phyloP scores from a whole-genome alignment of 2,329 filamentous ascomycete genomes.

The Diplocarpon mali region DNA sequence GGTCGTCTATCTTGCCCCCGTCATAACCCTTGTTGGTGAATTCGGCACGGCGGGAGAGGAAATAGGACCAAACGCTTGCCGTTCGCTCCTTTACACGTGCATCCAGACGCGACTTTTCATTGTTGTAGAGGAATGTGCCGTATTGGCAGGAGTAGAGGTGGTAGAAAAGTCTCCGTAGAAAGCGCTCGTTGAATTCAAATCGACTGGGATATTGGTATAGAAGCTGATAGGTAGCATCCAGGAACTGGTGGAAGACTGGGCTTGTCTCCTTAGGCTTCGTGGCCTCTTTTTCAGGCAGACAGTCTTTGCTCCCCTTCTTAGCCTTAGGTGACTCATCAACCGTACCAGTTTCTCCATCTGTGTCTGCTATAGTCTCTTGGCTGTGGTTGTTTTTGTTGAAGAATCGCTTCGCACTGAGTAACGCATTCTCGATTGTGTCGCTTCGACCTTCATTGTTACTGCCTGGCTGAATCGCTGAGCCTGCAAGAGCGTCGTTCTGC shows the following conservation, averaged over 20 bases:
- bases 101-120: conserved; percentile 75
- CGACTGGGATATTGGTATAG: conserved; percentile 74
- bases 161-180: conserved; percentile 78
- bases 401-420: conserved; percentile 77
- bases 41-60: conserved; percentile 66
- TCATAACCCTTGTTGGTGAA: conserved; percentile 80
- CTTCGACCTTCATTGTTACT: conserved; percentile 37
- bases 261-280: conserved; percentile 86
- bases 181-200: conserved; percentile 95
- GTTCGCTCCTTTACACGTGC: conserved; percentile 59
- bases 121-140: conserved; percentile 92
- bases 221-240: conserved; percentile 88
- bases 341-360: conserved; percentile 34
- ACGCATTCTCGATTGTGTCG: conserved; percentile 75
- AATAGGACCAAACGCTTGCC: conserved; percentile 91
- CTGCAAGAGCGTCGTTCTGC: conserved; percentile 68
- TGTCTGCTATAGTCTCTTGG: conserved; percentile 46
- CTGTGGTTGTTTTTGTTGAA: conserved; percentile 72
- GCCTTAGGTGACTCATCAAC: conserved; percentile 25
- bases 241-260: conserved; percentile 94
- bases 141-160: conserved; percentile 95
- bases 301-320: conserved; percentile 30
- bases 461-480: conserved; percentile 48
- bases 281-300: conserved; percentile 46
- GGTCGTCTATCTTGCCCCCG: conserved; percentile 58